Conservation (phyloP, 2,329 filamentous ascomycete species). For the Fusarium chlamydosporum region DNA sequence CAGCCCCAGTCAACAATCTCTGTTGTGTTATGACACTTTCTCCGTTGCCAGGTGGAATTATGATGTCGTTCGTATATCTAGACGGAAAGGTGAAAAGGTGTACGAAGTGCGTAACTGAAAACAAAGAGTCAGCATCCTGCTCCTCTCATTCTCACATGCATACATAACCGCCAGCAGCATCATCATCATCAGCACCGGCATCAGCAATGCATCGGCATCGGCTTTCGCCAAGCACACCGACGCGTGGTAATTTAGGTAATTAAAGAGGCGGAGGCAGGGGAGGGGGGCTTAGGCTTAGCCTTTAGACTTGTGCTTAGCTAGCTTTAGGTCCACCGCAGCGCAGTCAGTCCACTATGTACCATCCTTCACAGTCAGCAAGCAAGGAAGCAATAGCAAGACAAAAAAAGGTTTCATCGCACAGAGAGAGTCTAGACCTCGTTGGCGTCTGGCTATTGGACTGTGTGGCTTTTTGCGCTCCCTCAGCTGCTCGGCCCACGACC, state of each 20-base stretch:
- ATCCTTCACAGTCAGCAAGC: conserved; percentile 21
- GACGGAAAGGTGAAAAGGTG: no score
- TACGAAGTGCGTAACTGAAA: neutral
- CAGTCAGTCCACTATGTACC: neutral
- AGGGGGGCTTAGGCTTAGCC: conserved; percentile 12
- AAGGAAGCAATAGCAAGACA: neutral
- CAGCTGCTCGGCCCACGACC: conserved; percentile 30
- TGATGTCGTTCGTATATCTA: conserved; percentile 2
- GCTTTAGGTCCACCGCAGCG: conserved; percentile 4
- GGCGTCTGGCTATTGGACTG: conserved; percentile 36
- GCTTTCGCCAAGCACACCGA: conserved; percentile 18
- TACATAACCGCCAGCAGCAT: conserved; percentile 5
- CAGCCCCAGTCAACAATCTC: conserved; percentile 19
- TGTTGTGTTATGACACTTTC: conserved; percentile 8
- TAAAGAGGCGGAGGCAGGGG: conserved; percentile 22
- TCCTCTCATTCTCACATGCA: conserved; percentile 10
- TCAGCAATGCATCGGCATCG: conserved; percentile 17
- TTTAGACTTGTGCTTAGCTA: neutral
- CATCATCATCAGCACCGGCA: neutral
- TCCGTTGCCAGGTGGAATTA: neutral
- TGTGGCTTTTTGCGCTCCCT: conserved; percentile 35
- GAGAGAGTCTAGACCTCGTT: conserved; percentile 36
- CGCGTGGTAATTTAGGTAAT: conserved; percentile 23
- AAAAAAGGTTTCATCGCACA: neutral
- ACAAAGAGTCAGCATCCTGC: conserved; percentile 12